Base-by-base conservation (phyloP, 305 asterid species). In the Fraxinus latifolia region DNA sequence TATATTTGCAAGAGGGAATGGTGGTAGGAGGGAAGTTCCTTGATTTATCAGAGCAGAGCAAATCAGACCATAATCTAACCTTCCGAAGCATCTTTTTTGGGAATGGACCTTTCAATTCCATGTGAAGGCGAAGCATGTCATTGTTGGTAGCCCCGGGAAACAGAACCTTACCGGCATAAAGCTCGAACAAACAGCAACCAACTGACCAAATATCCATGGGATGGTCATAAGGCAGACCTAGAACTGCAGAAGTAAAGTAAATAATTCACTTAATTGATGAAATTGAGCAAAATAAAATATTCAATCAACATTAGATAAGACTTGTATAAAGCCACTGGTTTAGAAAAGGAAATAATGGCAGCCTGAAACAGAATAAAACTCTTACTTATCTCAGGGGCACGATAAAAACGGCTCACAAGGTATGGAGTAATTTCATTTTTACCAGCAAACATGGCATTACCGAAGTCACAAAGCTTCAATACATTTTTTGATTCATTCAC, bases 81-180 rank as follows among this genome's bases (percentile, higher is more conserved):
- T 95, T 95, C 70, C 97, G 94, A 60, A 95, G 93, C 98, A 95
- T 93, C 92, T 91, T 95, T 85, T 94, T 95, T 0, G 97, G 97
- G 85, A 93, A 95, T 83, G 95, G 89, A 42, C 99, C 99, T 87
- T 95, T 94, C 82, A 94, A 79, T 82, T 96, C 99, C 97, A 96
- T 95, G 82, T 95, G 98, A 86, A 96, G 97, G 50, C 99, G 99
- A 83, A 96, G 98, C 99, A 96, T 96, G 87, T 96, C 99, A 87
- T 96, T 95, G 80, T 96, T 96, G 74, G 97, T 89, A 68, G 93
- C 73, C 75, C 98, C 99, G 19, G 98, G 98, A 87, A 96, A 96
- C 12, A 96, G 90, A 74, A 95, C 98, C 87, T 96, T 96, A 53
- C 99, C 99, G 17, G 96, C 88, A 82, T 92, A 96, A 82, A 96